A percentile compares a stretch with the other conserved stretches of the same genome.
These are phyloP conservation scores for Chaetomiaceae sp. DNA, from an alignment of 2,329 filamentous ascomycete genomes.

Conservation along the genomic window DNA sequence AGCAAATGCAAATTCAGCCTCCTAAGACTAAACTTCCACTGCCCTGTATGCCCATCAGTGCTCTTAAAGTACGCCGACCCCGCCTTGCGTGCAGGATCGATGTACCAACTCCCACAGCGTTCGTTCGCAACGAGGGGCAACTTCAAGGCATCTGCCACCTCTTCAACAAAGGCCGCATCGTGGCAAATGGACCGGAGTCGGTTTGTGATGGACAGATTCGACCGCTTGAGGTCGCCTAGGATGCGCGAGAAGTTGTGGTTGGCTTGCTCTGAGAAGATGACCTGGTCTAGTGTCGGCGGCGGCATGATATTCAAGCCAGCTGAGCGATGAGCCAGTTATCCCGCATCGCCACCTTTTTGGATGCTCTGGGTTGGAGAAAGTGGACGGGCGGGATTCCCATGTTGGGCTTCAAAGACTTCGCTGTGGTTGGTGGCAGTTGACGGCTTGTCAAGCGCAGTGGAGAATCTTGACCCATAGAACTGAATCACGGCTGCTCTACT, in stretches of 20 bases:
- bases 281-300: slow-evolving; percentile 36
- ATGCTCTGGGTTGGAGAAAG: too few relatives aligned
- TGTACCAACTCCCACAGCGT: slow-evolving; percentile 94
- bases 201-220: slow-evolving; percentile 74
- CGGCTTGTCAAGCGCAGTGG: too few relatives aligned
- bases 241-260: slow-evolving; percentile 65
- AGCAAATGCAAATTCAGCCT: slow-evolving; percentile 81
- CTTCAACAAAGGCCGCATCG: slow-evolving; percentile 70
- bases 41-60: slow-evolving; percentile 86
- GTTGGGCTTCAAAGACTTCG: too few relatives aligned
- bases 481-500: too few relatives aligned
- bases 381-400: too few relatives aligned
- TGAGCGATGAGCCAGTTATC: neutral
- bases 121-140: slow-evolving; percentile 87
- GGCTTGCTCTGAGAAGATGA: slow-evolving; percentile 48
- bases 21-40: slow-evolving; percentile 86
- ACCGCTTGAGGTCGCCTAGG: slow-evolving; percentile 68
- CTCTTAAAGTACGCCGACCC: slow-evolving; percentile 94
- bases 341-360: too few relatives aligned
- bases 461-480: too few relatives aligned
- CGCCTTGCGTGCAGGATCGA: slow-evolving; percentile 58
- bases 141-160: slow-evolving; percentile 50
- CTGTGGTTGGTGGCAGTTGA: too few relatives aligned
- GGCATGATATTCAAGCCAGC: slow-evolving; percentile 23
- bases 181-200: slow-evolving; percentile 72